These are phyloP conservation scores for Sergeia podlipaevii DNA, from an alignment of 208 protist species.

Conservation along the genomic window DNA sequence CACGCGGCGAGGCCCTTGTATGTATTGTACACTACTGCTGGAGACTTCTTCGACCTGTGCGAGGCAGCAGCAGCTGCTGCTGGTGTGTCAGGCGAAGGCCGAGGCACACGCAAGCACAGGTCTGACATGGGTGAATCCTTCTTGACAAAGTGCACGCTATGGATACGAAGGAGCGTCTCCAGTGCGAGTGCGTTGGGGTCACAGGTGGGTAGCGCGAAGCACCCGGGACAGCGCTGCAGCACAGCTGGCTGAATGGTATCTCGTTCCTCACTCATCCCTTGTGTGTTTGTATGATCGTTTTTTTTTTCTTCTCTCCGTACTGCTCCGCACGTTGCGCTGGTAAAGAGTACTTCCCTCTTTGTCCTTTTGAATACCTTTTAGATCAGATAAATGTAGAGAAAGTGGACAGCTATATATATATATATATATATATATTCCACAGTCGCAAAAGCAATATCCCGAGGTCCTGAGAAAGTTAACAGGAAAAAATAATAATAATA, in stretches of 20 bases:
- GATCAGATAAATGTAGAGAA: not conserved
- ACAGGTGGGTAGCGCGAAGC: conserved; percentile 53
- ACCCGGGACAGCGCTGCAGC: conserved; percentile 20
- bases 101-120: conserved; percentile 23
- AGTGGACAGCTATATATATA: conserved; percentile 7
- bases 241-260: conserved; percentile 1
- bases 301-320: not conserved
- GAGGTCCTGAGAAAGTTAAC: not conserved
- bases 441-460: not conserved
- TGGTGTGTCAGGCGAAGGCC: too few species aligned
- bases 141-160: conserved; percentile 32
- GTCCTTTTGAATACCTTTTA: not conserved
- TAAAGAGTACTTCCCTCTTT: not conserved
- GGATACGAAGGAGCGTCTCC: conserved; percentile 64
- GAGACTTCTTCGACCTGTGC: not conserved
- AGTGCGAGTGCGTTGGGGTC: conserved; percentile 69
- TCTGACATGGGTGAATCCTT: conserved; percentile 24
- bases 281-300: not conserved
- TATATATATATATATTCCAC: conserved; percentile 9
- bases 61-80: not conserved
- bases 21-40: conserved; percentile 5
- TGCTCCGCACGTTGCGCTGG: too few species aligned
- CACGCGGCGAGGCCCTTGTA: conserved; percentile 34
- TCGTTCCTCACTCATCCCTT: not conserved
- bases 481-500: conserved; percentile 7